A percentile compares a stretch with the other conserved stretches of the same genome.
Evolutionary conservation across 306 rosid species (phyloP).

Genomic region (Lathyrus oleraceus): DNA sequence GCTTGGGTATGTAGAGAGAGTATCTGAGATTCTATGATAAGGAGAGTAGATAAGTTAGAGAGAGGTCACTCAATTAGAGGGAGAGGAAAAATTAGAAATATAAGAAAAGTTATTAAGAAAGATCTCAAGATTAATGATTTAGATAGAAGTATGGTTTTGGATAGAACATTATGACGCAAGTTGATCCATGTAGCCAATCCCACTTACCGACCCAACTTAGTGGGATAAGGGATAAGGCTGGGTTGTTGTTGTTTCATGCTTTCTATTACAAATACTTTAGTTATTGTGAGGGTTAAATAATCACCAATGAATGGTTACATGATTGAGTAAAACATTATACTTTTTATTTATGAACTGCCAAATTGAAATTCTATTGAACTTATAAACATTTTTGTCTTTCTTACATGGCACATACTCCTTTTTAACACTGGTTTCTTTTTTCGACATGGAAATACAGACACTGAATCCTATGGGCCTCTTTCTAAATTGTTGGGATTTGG

Average conservation of each 20-base stretch:
- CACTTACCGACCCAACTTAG: no score
- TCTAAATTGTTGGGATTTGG: slow-evolving; percentile 82
- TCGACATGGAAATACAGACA: slow-evolving; percentile 58
- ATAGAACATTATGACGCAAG: no score
- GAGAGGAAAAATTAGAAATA: no score
- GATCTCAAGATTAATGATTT: no score
- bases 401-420: slow-evolving; percentile 4
- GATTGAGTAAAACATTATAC: slow-evolving; percentile 8
- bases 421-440: slow-evolving; percentile 28
- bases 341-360: slow-evolving; percentile 28
- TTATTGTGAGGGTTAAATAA: slow-evolving; percentile 28
- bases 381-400: slow-evolving; percentile 7
- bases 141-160: no score
- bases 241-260: slow-evolving; percentile 4
- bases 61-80: no score
- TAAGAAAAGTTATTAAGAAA: no score
- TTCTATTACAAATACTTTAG: slow-evolving; percentile 21
- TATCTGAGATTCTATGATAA: no score
- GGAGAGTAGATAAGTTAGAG: no score
- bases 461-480: slow-evolving; percentile 66
- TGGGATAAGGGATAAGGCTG: no score
- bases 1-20: no score
- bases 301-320: not conserved
- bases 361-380: slow-evolving; percentile 23
- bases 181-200: no score